Conservation (phyloP, 1,284 basidiomycete genomes). For the Pholiota adiposa region DNA sequence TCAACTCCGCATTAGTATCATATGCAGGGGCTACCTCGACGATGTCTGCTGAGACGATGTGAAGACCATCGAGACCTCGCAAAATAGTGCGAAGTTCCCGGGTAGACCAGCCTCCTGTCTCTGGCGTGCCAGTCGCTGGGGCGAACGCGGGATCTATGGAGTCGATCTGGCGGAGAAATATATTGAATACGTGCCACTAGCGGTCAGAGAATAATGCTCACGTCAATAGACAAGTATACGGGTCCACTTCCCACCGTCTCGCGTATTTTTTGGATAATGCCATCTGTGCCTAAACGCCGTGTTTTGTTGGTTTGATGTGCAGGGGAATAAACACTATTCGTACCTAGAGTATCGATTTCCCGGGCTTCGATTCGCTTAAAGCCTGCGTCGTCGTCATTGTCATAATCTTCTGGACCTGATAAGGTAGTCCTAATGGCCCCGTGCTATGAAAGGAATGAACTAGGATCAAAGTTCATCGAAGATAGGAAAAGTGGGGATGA, state of each 20-base stretch:
- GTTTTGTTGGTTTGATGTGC: neutral
- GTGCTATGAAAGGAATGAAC: slow-evolving; percentile 67
- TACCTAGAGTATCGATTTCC: slow-evolving; percentile 77
- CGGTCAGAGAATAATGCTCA: slow-evolving; percentile 33
- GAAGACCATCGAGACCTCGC: slow-evolving; percentile 71
- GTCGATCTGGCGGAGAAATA: slow-evolving; percentile 53
- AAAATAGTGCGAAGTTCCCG: slow-evolving; percentile 77
- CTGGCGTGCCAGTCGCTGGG: slow-evolving; percentile 76
- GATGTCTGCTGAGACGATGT: slow-evolving; percentile 79
- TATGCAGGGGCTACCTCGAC: slow-evolving; percentile 85
- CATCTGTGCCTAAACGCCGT: slow-evolving; percentile 52
- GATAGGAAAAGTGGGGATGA: slow-evolving; percentile 24
- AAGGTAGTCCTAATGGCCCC: slow-evolving; percentile 80
- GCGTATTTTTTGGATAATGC: slow-evolving; percentile 73
- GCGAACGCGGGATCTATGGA: slow-evolving; percentile 80
- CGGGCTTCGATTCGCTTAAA: slow-evolving; percentile 76
- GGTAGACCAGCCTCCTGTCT: slow-evolving; percentile 79
- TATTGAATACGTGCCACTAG: slow-evolving; percentile 2
- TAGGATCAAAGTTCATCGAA: slow-evolving; percentile 65
- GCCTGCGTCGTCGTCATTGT: slow-evolving; percentile 67
- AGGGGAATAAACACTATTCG: slow-evolving; percentile 1
- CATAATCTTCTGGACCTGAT: slow-evolving; percentile 72
- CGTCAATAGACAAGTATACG: slow-evolving; percentile 77
- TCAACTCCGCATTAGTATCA: slow-evolving; percentile 79
- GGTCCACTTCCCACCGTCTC: slow-evolving; percentile 69